Base-by-base conservation (phyloP, 192 early-diverging fungal genomes). In the Backusella sp. region DNA sequence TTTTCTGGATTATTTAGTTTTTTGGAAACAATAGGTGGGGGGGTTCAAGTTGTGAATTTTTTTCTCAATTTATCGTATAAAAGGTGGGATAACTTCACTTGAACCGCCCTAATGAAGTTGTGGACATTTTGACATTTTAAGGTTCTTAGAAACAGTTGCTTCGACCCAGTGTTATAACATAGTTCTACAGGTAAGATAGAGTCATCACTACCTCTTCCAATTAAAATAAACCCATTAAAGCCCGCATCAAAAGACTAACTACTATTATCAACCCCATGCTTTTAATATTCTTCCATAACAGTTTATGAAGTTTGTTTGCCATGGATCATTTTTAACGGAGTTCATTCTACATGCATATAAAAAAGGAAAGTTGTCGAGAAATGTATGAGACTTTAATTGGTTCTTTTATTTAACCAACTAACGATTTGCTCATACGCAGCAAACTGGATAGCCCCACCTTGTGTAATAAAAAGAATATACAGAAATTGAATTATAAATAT, bases 391-490 rank as follows among this genome's bases (percentile, higher is more conserved):
- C 9, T 49, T 42, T 72, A 46, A 49, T 46, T 70, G 46, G 39
- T 39, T 69, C 73, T 73, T 21, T 76, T 66, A 46, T 80, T 73
- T n/a, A 80, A 28, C 70, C 56, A 75, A 28, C 46, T 49, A 21
- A 73, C 49, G 66, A 80, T 46, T 21, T 71, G 44, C 30, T 82
- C 81, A 66, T 82, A 82, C 21, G 69, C 72, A 15, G 75, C 75
- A 71, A 83, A 83, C 53, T 83, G 82, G 42, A 83, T 83, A 1
- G 82, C 82, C 6, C 82, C 82, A 56, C 82, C 84, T 72, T 59
- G 23, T 70, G 36, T 37, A 80, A 73, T n/a, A 21, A 36, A 59
- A 11, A 72, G 23, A 23, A 56, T 71, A 37, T 72, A 39, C 52
- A 70, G 42, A 65, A 66, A 59, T 8, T 42, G 26, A 80, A 73